These are phyloP conservation scores for Mortierella sp. DNA, from an alignment of 371 early-diverging fungal species.

Conservation along the genomic window DNA sequence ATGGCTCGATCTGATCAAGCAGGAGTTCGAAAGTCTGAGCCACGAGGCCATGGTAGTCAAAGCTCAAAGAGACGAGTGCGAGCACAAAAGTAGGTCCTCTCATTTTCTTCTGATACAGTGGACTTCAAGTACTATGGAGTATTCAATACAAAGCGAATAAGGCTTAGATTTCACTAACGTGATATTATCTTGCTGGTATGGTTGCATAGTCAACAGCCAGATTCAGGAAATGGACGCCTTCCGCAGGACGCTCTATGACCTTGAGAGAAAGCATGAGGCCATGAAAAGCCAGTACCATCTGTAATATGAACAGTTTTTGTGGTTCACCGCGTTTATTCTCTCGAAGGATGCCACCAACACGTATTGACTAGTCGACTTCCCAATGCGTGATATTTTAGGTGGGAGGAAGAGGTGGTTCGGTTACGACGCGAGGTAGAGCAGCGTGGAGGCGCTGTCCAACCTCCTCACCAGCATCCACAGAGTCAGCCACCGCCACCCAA, in stretches of 20 bases:
- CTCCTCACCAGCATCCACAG: constrained; percentile 50
- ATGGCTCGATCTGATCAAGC: constrained; percentile 84
- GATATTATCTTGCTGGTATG: too few species aligned
- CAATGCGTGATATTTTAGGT: too few species aligned
- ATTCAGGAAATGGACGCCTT: constrained; percentile 51
- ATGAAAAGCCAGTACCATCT: constrained; percentile 53
- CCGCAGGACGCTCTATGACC: constrained; percentile 46
- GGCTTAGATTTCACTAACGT: too few species aligned
- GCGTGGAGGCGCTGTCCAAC: constrained; percentile 55
- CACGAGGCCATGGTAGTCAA: constrained; percentile 83
- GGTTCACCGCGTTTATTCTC: neutral
- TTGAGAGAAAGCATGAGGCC: constrained; percentile 47
- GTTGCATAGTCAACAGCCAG: constrained; percentile 35
- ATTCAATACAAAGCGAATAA: too few species aligned
- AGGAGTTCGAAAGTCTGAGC: constrained; percentile 82
- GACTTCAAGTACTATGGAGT: too few species aligned
- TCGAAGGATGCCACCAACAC: neutral
- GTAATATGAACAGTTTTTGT: constrained; percentile 7
- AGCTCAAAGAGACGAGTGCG: constrained; percentile 87
- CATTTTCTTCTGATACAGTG: too few species aligned
- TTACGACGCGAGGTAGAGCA: constrained; percentile 76
- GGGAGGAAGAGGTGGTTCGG: constrained; percentile 82
- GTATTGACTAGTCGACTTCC: too few species aligned
- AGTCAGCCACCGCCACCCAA: constrained; percentile 59
- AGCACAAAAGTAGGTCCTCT: constrained; percentile 83